Evolutionary conservation across 176 grass and related monocot genomes (phyloP).

Genomic region (Canna indica): DNA sequence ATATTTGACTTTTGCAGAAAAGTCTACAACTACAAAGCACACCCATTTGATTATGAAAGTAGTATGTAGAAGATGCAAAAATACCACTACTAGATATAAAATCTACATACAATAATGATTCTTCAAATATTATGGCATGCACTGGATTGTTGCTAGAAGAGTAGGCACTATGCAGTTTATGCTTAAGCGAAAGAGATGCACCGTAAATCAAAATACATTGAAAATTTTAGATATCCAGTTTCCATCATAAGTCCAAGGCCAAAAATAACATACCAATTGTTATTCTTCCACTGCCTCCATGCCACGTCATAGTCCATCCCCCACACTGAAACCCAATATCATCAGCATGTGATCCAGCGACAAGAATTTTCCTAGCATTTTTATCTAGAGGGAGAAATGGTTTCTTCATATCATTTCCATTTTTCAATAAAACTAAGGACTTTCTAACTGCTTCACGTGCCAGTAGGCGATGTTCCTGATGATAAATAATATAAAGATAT

Average conservation of each 20-base stretch:
- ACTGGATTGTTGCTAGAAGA: not conserved
- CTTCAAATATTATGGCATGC: not conserved
- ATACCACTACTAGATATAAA: no score
- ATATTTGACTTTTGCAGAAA: no score
- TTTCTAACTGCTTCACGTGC: slow-evolving; percentile 73
- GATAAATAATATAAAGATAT: not conserved
- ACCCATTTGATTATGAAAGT: no score
- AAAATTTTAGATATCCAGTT: not conserved
- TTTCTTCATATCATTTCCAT: slow-evolving; percentile 54
- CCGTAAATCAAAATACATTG: not conserved
- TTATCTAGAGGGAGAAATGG: slow-evolving; percentile 72
- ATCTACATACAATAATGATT: not conserved
- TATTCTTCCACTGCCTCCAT: slow-evolving; percentile 60
- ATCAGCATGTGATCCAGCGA: slow-evolving; percentile 71
- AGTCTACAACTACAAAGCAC: no score
- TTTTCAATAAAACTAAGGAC: slow-evolving; percentile 89
- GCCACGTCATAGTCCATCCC: slow-evolving; percentile 86
- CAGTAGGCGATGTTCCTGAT: slow-evolving; percentile 64
- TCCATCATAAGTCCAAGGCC: not conserved
- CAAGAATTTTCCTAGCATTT: slow-evolving; percentile 69
- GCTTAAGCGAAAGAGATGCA: not conserved
- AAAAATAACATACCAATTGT: slow-evolving; percentile 43
- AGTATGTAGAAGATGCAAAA: no score
- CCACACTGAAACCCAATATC: slow-evolving; percentile 87
- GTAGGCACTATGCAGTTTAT: not conserved